Evolutionary conservation across 768 basidiomycete genomes (phyloP), one percentile per base, ranked within the genome.

Genomic region (Lactarius quietus): DNA sequence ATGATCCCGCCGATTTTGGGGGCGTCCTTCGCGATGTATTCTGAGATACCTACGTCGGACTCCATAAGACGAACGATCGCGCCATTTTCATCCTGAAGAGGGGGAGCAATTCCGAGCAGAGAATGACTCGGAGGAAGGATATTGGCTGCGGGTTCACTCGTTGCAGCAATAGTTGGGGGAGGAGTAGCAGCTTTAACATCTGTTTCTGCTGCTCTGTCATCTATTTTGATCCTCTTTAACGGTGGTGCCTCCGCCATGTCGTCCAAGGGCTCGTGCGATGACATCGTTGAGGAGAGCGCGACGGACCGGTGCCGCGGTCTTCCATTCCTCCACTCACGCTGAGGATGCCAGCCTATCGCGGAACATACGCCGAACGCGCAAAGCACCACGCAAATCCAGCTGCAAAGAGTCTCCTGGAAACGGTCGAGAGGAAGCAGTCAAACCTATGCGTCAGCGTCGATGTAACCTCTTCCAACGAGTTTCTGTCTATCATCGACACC

Each of bases 361-460:
- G 79, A 72, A 81, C 87, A 12, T 94, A 94, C 75, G 83, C 77
- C 38, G 74, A 86, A 69, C 81, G 92, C 28, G 86, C 85, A 4
- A 72, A 72, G 29, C 80, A 76, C 35, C 84, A 89, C 66, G 66
- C 69, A 5, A 97, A 96, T 74, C 85, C 89, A 6, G 86, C 94
- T 9, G 94, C 95, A 0, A 87, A 81, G 71, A 76, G 84, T 3
- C 83, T 98, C 10, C 83, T 98, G 23, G 83, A 86, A 73, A 86
- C 87, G 5, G 93, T 98, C 76, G 90, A 86, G 68, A 82, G 88
- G 65, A 99, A 99, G 75, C 81, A 87, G 72, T 84, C 92, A 10
- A 99, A 99, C 74, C 86, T 99, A 18, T 93, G 94, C 45, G 92
- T 99, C 65, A 95, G 93, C 71, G 93, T 98, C 31, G 97, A 99